Percentiles rank a stretch among this genome's conserved stretches.
These are phyloP conservation scores for Bipolaris cookei DNA, from an alignment of 2,329 filamentous ascomycete species.

Conservation along the genomic window DNA sequence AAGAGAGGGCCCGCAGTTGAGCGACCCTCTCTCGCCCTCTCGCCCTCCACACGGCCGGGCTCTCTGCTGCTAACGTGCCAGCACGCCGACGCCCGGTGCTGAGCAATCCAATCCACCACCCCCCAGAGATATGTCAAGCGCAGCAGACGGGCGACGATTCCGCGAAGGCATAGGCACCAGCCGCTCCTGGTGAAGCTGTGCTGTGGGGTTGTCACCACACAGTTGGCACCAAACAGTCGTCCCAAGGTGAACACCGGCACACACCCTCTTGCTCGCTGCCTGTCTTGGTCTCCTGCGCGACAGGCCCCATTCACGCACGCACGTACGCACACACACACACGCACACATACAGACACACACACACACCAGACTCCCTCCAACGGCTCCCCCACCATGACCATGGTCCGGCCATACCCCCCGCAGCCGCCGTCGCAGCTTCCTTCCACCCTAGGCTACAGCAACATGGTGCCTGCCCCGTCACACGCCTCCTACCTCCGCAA, in stretches of 20 bases:
- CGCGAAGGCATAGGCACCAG: conserved; percentile 54
- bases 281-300: neutral
- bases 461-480: conserved; percentile 31
- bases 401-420: conserved; percentile 47
- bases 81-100: conserved; percentile 29
- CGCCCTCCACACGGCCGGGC: conserved; percentile 24
- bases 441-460: conserved; percentile 34
- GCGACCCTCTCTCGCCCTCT: neutral
- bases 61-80: conserved; percentile 40
- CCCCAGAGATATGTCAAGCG: conserved; percentile 48
- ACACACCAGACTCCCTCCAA: conserved; percentile 11
- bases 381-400: conserved; percentile 44
- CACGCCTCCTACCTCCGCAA: conserved; percentile 37
- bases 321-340: too few species aligned
- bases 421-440: conserved; percentile 42
- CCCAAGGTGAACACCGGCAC: conserved; percentile 8
- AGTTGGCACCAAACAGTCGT: neutral
- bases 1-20: conserved; percentile 9
- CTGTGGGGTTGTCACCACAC: conserved; percentile 13
- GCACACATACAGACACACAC: neutral
- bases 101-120: conserved; percentile 13
- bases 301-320: neutral
- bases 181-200: conserved; percentile 48
- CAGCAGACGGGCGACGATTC: conserved; percentile 47
- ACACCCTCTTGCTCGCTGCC: conserved; percentile 1